A percentile compares a stretch with the other conserved stretches of the same genome.
phyloP scores from a whole-genome alignment of 352 stramenopile genomes.

The Phytophthora hybrid region DNA sequence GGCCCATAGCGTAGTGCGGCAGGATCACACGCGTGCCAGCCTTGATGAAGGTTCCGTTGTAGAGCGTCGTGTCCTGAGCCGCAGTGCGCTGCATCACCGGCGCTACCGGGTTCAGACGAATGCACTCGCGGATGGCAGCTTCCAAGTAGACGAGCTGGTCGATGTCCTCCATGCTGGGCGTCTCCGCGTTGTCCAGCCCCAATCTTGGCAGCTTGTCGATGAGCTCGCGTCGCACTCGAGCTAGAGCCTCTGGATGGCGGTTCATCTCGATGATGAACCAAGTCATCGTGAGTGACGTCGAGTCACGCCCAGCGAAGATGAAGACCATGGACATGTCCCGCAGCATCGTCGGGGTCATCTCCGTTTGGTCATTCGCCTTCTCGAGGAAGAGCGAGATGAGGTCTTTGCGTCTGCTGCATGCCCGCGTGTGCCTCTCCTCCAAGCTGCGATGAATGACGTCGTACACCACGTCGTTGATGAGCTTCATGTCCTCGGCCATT shows the following conservation, averaged over 20 bases:
- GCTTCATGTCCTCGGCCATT: slow-evolving; percentile 36
- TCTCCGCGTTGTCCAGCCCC: slow-evolving; percentile 9
- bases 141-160: slow-evolving; percentile 52
- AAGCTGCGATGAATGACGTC: slow-evolving; percentile 33
- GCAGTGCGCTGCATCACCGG: slow-evolving; percentile 51
- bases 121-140: slow-evolving; percentile 55
- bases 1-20: slow-evolving; percentile 66
- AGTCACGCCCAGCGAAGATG: slow-evolving; percentile 79
- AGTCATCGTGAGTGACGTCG: slow-evolving; percentile 71
- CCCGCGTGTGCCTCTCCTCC: slow-evolving; percentile 9
- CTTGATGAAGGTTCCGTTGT: slow-evolving; percentile 70
- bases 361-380: slow-evolving; percentile 17
- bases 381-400: slow-evolving; percentile 58
- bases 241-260: slow-evolving; percentile 52
- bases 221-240: slow-evolving; percentile 50
- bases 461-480: slow-evolving; percentile 37
- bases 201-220: slow-evolving; percentile 58
- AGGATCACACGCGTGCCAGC: slow-evolving; percentile 64
- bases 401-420: slow-evolving; percentile 31
- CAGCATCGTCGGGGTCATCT: slow-evolving; percentile 47
- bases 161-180: slow-evolving; percentile 45
- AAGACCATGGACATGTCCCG: slow-evolving; percentile 83
- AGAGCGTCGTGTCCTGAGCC: slow-evolving; percentile 61
- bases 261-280: slow-evolving; percentile 87
- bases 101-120: slow-evolving; percentile 55